Conservation (phyloP, 164 flowering plant species). For the Aristolochia contorta region DNA sequence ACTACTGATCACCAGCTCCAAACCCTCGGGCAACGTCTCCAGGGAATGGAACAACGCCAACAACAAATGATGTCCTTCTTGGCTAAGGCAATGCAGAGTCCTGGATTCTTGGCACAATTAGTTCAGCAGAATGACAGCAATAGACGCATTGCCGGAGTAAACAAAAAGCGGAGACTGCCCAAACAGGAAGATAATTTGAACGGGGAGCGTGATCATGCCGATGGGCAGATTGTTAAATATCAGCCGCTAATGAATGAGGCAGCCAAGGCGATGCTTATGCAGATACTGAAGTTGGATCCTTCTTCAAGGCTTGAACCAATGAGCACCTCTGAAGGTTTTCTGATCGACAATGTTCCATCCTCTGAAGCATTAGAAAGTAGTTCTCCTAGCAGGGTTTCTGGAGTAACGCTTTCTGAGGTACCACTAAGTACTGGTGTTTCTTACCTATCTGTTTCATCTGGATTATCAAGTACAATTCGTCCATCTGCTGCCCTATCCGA, state of each 20-base stretch:
- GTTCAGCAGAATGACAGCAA: constrained; percentile 77
- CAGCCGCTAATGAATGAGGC: constrained; percentile 68
- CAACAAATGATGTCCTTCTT: constrained; percentile 98
- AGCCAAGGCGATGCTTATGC: constrained; percentile 70
- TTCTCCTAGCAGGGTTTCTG: constrained; percentile 35
- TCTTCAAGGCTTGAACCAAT: constrained; percentile 39
- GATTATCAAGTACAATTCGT: constrained; percentile 13
- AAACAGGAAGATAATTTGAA: constrained; percentile 45
- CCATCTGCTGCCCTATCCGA: constrained; percentile 32
- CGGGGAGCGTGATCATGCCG: constrained; percentile 26
- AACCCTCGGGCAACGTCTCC: constrained; percentile 75
- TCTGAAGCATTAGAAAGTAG: constrained; percentile 27
- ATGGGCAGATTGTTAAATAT: constrained; percentile 81
- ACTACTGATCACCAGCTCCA: constrained; percentile 80
- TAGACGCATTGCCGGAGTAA: constrained; percentile 51
- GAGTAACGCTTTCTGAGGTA: constrained; percentile 57
- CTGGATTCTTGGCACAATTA: constrained; percentile 82
- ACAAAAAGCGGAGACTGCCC: constrained; percentile 73
- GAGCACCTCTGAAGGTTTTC: constrained; percentile 26
- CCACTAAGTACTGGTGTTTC: constrained; percentile 31
- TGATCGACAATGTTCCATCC: constrained; percentile 32
- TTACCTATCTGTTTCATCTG: constrained; percentile 18
- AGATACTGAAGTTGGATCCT: constrained; percentile 42
- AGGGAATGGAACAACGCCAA: constrained; percentile 96
- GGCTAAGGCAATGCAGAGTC: constrained; percentile 90